A percentile compares a stretch with the other conserved stretches of the same genome.
These are phyloP conservation scores for Dioszegia hungarica DNA, from an alignment of 768 basidiomycete genomes.

Conservation along the genomic window DNA sequence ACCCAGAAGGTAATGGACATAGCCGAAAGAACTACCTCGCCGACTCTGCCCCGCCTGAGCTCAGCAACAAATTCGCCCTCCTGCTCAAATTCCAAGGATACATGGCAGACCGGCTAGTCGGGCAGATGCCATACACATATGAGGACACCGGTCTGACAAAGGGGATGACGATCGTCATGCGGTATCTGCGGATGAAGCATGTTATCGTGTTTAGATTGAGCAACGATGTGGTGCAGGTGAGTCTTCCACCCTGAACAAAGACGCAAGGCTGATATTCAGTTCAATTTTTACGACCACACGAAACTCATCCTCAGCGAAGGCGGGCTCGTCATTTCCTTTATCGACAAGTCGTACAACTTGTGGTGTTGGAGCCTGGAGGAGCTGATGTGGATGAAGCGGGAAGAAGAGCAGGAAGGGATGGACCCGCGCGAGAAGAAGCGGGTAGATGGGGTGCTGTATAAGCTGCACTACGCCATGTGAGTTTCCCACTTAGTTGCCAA, in stretches of 20 bases:
- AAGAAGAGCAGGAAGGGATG: slow-evolving; percentile 19
- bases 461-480: slow-evolving; percentile 36
- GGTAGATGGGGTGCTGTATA: slow-evolving; percentile 36
- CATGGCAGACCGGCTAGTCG: slow-evolving; percentile 83
- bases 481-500: background rate
- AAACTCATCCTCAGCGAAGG: slow-evolving; percentile 83
- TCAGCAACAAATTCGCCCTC: slow-evolving; percentile 86
- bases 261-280: slow-evolving; percentile 54
- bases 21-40: slow-evolving; percentile 47
- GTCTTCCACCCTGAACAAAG: slow-evolving; percentile 25
- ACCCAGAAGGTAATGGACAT: slow-evolving; percentile 46
- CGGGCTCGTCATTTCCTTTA: slow-evolving; percentile 76
- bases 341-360: slow-evolving; percentile 80
- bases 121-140: slow-evolving; percentile 69
- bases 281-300: slow-evolving; percentile 98
- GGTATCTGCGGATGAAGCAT: slow-evolving; percentile 93
- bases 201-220: slow-evolving; percentile 95
- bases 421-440: slow-evolving; percentile 24
- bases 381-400: slow-evolving; percentile 54
- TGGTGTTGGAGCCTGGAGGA: slow-evolving; percentile 68
- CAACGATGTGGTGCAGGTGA: slow-evolving; percentile 89
- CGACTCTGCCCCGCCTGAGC: slow-evolving; percentile 46
- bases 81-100: slow-evolving; percentile 91
- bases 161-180: slow-evolving; percentile 94
- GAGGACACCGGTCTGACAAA: slow-evolving; percentile 62